These are phyloP conservation scores for Gaeumannomyces sp. DNA, from an alignment of 2,329 filamentous ascomycete genomes.

Conservation along the genomic window DNA sequence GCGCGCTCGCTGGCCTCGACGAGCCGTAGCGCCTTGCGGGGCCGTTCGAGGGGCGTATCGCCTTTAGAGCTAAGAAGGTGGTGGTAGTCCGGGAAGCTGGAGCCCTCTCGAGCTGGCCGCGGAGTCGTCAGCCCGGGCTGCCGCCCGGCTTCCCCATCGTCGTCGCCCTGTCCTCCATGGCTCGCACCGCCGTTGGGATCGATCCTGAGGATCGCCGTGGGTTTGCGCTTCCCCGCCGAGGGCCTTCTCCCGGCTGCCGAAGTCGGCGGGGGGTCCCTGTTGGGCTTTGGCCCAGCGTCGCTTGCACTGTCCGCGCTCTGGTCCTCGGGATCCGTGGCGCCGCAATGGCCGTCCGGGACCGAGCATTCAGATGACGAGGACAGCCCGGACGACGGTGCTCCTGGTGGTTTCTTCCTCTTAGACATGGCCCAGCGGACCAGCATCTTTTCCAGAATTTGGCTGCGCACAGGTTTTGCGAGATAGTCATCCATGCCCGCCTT, in stretches of 20 bases:
- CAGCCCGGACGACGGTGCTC: background rate
- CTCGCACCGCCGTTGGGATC: background rate
- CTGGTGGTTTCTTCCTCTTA: slow-evolving; percentile 12
- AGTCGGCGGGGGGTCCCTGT: background rate
- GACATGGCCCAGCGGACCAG: slow-evolving; percentile 25
- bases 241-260: background rate
- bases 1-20: slow-evolving; percentile 19
- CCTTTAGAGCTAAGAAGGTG: background rate
- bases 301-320: slow-evolving; percentile 19
- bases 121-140: slow-evolving; percentile 8
- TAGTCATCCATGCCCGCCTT: slow-evolving; percentile 50
- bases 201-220: background rate
- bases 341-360: slow-evolving; percentile 14
- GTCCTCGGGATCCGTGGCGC: slow-evolving; percentile 19
- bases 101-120: slow-evolving; percentile 1
- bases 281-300: slow-evolving; percentile 12
- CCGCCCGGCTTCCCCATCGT: too few species aligned
- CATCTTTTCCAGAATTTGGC: slow-evolving; percentile 37
- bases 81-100: slow-evolving; percentile 12
- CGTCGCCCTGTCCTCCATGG: background rate
- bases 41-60: background rate
- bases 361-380: slow-evolving; percentile 6
- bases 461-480: slow-evolving; percentile 47
- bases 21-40: slow-evolving; percentile 10
- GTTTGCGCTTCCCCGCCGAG: background rate